Evolutionary conservation across 805 yeast genomes (phyloP).

Genomic region (Debaryomyces castellii): DNA sequence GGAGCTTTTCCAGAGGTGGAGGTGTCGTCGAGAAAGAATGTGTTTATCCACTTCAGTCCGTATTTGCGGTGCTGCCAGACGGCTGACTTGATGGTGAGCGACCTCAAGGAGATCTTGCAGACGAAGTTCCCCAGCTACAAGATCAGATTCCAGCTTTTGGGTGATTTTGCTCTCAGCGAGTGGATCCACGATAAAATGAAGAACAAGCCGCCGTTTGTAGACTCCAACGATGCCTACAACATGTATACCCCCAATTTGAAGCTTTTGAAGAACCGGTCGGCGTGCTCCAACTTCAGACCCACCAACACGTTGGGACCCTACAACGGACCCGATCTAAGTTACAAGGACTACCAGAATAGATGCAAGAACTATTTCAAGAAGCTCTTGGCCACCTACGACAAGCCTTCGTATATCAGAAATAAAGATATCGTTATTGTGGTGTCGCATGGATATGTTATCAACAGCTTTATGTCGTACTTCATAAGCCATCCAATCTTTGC

Average conservation of each 20-base stretch:
- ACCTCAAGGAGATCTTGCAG: constrained; percentile 22
- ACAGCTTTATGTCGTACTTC: constrained; percentile 38
- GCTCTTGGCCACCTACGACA: constrained; percentile 43
- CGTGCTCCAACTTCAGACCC: constrained; percentile 42
- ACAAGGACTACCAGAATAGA: constrained; percentile 37
- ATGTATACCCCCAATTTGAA: constrained; percentile 46
- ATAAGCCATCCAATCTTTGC: constrained; percentile 45
- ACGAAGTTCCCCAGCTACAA: constrained; percentile 26
- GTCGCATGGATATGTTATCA: constrained; percentile 42
- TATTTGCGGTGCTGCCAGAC: constrained; percentile 45
- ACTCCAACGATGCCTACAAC: constrained; percentile 45
- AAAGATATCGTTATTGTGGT: constrained; percentile 38
- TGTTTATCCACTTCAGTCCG: constrained; percentile 42
- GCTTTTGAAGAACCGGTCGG: constrained; percentile 28
- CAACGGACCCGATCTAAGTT: constrained; percentile 41
- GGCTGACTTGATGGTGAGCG: constrained; percentile 37
- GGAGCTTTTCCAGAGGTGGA: constrained; percentile 16
- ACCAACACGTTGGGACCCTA: constrained; percentile 41
- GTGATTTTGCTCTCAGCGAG: constrained; percentile 46
- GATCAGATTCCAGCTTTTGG: constrained; percentile 36
- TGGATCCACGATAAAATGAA: constrained; percentile 47
- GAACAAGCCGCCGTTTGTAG: constrained; percentile 41
- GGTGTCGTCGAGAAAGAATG: constrained; percentile 23
- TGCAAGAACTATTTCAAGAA: constrained; percentile 41
- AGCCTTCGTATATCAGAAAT: constrained; percentile 28